A percentile compares a stretch with the other conserved stretches of the same genome.
These are phyloP conservation scores for Zygosaccharomyces bailii DNA, from an alignment of 805 yeast species.

Conservation along the genomic window DNA sequence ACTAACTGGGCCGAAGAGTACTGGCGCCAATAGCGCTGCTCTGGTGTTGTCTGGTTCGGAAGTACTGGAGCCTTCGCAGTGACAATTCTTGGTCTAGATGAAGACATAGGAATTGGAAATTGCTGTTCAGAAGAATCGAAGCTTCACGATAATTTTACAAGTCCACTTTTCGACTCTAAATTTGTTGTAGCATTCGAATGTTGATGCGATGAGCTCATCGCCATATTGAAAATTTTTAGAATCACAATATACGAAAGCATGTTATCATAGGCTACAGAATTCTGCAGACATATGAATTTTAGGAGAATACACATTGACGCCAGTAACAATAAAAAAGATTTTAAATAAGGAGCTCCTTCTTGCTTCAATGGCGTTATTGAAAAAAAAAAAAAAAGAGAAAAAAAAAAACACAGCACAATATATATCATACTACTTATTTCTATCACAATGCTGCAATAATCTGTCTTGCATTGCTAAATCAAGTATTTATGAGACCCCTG, in stretches of 20 bases:
- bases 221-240: slow-evolving; percentile 8
- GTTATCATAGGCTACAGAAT: neutral
- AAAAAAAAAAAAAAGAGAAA: too few species aligned
- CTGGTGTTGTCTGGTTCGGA: slow-evolving; percentile 81
- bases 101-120: slow-evolving; percentile 53
- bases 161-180: neutral
- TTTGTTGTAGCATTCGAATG: neutral
- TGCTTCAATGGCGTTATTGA: too few species aligned
- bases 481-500: too few species aligned
- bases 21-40: slow-evolving; percentile 90
- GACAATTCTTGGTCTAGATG: slow-evolving; percentile 60
- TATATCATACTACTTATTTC: too few species aligned
- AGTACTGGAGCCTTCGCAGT: slow-evolving; percentile 69
- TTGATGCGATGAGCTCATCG: slow-evolving; percentile 4
- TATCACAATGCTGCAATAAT: too few species aligned
- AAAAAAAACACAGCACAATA: too few species aligned
- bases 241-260: slow-evolving; percentile 4
- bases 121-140: neutral
- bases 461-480: too few species aligned
- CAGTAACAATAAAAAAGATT: too few species aligned
- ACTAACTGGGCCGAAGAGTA: slow-evolving; percentile 81
- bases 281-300: neutral
- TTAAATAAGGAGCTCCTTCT: too few species aligned
- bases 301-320: too few species aligned
- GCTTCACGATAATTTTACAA: neutral